Conservation (phyloP, 495 filamentous ascomycete species). For the Penicillium ochrochloron region DNA sequence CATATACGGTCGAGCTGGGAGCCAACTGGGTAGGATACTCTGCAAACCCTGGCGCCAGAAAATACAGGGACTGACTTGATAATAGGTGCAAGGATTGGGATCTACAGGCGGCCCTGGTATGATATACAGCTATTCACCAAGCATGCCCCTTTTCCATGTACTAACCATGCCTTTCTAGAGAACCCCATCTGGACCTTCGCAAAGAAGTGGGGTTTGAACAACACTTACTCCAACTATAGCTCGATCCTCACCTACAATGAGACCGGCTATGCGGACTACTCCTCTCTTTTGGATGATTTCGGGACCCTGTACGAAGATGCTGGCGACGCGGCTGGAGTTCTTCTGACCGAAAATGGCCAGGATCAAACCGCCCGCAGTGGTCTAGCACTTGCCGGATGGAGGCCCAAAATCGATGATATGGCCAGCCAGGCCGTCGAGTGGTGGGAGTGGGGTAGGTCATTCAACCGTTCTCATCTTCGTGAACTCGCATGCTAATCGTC, state of each 20-base stretch:
- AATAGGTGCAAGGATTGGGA: slow-evolving; percentile 28
- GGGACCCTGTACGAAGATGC: slow-evolving; percentile 15
- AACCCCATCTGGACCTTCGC: slow-evolving; percentile 29
- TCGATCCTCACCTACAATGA: slow-evolving; percentile 29
- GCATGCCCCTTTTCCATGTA: background rate
- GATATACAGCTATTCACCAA: background rate
- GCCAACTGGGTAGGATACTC: slow-evolving; percentile 24
- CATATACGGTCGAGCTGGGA: slow-evolving; percentile 27
- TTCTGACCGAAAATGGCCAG: slow-evolving; percentile 63
- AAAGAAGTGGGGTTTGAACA: slow-evolving; percentile 26
- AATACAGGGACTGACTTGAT: background rate
- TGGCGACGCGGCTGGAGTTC: slow-evolving; percentile 17
- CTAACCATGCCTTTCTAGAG: slow-evolving; percentile 9
- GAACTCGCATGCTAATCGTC: slow-evolving; percentile 19
- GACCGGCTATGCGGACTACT: slow-evolving; percentile 24
- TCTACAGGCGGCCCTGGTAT: slow-evolving; percentile 27
- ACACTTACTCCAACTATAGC: slow-evolving; percentile 27
- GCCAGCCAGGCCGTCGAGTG: slow-evolving; percentile 66
- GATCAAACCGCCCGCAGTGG: slow-evolving; percentile 66
- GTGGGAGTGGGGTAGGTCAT: slow-evolving; percentile 58
- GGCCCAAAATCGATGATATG: slow-evolving; percentile 60
- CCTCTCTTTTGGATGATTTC: slow-evolving; percentile 19
- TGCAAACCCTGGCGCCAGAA: background rate
- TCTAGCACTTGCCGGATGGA: slow-evolving; percentile 66
- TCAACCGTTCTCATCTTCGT: background rate